Base-by-base conservation (phyloP, 192 early-diverging fungal species). In the Linnemannia zychae region DNA sequence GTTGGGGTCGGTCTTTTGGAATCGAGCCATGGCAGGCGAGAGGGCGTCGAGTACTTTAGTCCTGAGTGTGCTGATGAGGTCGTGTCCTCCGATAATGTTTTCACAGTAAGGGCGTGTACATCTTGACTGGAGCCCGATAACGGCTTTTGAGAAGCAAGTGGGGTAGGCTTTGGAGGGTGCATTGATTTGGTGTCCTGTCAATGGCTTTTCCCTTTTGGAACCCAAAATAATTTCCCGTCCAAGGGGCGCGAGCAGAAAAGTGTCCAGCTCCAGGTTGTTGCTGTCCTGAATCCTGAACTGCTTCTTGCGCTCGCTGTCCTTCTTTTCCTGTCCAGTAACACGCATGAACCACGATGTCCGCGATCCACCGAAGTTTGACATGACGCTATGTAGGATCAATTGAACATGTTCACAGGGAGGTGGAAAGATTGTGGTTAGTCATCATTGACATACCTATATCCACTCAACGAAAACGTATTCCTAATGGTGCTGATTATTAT, bases 311-410 rank as follows among this genome's bases (percentile, higher is more conserved):
- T 76, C 48, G 24, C 44, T 71, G 33, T 67, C 73, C 34, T 44
- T 46, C 20, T 57, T 72, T 36, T 72, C 63, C 63, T 75, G 34
- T 48, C 78, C 83, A 18, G 77, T 60, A 22, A 85, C 83, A 24
- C 83, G 83, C 77, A 85, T 76, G 20, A 85, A 85, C 83, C 83
- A 85, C 5, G 83, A 85, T 38, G 77, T 73, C 18, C n/a, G 49
- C 22, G 83, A 67, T 33, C 83, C 83, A 37, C 67, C 77, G 49
- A 72, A 79, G 36, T 36, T 76, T 1, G 68, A 44, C 83, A 79
- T 79, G 28, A 85, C 40, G 34, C 83, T 85, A 76, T 31, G 18
- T 6, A 16, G 1, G 15, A 46, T 44, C 48, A 24, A 47, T n/a
- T n/a, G n/a, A n/a, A n/a, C n/a, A n/a, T n/a, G n/a, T n/a, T n/a